A percentile compares a stretch with the other conserved stretches of the same genome.
These are phyloP conservation scores for Apiospora phragmitis DNA, from an alignment of 2,329 filamentous ascomycete species.

Conservation along the genomic window DNA sequence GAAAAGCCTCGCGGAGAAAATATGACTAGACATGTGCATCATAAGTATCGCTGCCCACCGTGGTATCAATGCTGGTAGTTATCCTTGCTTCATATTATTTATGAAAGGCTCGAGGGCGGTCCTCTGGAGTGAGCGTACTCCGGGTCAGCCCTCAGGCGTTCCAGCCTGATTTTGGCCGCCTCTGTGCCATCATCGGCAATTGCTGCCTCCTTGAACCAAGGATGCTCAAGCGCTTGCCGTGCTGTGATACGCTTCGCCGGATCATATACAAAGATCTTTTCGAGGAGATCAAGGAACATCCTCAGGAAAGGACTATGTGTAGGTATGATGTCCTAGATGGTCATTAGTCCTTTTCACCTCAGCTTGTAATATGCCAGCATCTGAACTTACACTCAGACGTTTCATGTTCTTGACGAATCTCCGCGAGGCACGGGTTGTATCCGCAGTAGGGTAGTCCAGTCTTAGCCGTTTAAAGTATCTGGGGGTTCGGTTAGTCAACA, in stretches of 20 bases:
- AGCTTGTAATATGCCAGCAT: background rate
- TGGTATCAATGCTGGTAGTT: conserved; percentile 18
- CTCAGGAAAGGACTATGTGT: conserved; percentile 58
- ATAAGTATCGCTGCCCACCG: conserved; percentile 10
- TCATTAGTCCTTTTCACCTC: background rate
- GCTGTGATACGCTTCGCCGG: conserved; percentile 65
- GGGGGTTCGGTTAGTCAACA: background rate
- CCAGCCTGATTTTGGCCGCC: conserved; percentile 62
- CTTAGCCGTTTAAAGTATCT: conserved; percentile 68
- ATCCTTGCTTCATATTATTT: background rate
- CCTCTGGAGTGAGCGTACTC: conserved; percentile 29
- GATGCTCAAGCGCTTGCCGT: conserved; percentile 64
- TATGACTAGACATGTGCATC: conserved; percentile 9
- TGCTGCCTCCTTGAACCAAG: conserved; percentile 67
- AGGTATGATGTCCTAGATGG: conserved; percentile 63
- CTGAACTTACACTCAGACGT: conserved; percentile 56
- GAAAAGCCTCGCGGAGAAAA: conserved; percentile 10
- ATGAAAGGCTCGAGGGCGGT: conserved; percentile 10
- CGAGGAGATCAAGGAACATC: conserved; percentile 64
- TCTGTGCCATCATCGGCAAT: conserved; percentile 68
- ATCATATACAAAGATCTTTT: conserved; percentile 70
- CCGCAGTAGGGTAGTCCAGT: conserved; percentile 64
- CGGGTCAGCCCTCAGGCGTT: conserved; percentile 47
- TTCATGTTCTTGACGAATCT: conserved; percentile 75
- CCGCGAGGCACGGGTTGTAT: conserved; percentile 64